Base-by-base conservation (phyloP, 371 early-diverging fungal species). In the Entomophthora muscae region DNA sequence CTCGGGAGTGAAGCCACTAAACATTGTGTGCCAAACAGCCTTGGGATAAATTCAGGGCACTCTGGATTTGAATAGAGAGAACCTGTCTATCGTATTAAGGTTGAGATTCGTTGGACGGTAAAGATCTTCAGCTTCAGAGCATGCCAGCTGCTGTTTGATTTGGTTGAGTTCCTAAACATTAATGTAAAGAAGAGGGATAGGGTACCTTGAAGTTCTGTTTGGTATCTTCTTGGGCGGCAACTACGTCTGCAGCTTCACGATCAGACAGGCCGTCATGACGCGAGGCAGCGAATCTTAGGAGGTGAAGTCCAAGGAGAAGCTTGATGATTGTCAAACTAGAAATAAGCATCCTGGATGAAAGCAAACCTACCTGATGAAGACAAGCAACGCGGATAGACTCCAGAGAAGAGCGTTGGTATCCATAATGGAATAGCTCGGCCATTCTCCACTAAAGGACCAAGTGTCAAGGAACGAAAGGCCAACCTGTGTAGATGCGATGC, bases 81-180 rank as follows among this genome's bases (percentile, higher is more conserved):
- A 95, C 26, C 95, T 78, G 68, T 91, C 91, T 53, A 95, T 86
- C 30, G 81, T 85, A 61, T 92, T 91, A 64, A 95, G 74, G 2
- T 83, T 83, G 64, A 79, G 75, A 62, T 80, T 81, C 3, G 64
- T 53, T 13, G 73, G 75, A 10, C 57, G 57, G 28, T 33, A 54
- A 21, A 61, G 13, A 33, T 61, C 61, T 3, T 28, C 21, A 30
- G 23, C n/a, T 24, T 61, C 31, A 3, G 33, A 33, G 21, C 22
- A 7, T 23, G 56, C 64, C 1, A 65, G 33, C 52, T 59, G 31
- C 1, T 69, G 52, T 51, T 66, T 67, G 42, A 68, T 68, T 0
- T 67, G 12, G 42, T 42, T 61, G 12, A 42, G 42, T 24, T 61
- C 61, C 33, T 64, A 32, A 13, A 2, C 7, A 32, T 22, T 10